Percentiles rank a stretch among this genome's conserved stretches.
Conservation (phyloP, 768 basidiomycete genomes). For the Tricholoma matsutake region DNA sequence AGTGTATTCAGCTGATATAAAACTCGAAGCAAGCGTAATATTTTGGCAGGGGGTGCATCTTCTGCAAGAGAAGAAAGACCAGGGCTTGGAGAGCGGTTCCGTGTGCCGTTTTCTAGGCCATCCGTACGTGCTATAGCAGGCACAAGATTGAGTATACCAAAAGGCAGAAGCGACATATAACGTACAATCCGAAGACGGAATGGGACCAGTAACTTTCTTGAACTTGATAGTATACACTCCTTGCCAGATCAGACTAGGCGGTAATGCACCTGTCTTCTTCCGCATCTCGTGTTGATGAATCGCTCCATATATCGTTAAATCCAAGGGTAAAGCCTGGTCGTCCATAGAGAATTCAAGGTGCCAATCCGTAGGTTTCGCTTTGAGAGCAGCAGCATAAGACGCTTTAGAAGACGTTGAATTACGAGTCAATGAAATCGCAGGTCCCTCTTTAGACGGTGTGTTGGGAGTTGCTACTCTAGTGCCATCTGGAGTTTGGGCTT, state of each 20-base stretch:
- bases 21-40: constrained; percentile 85
- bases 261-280: constrained; percentile 61
- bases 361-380: constrained; percentile 92
- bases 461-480: constrained; percentile 90
- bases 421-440: constrained; percentile 28
- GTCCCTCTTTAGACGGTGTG: constrained; percentile 40
- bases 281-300: constrained; percentile 89
- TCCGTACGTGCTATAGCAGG: constrained; percentile 34
- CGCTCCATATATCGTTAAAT: constrained; percentile 94
- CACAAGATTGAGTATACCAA: neutral
- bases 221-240: constrained; percentile 90
- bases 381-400: constrained; percentile 94
- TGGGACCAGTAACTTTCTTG: constrained; percentile 87
- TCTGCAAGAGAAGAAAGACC: constrained; percentile 78
- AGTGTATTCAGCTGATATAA: constrained; percentile 78
- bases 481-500: constrained; percentile 96
- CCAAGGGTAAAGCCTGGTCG: constrained; percentile 77
- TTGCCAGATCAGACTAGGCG: constrained; percentile 81
- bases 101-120: constrained; percentile 39
- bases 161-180: constrained; percentile 1
- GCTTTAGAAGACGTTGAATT: constrained; percentile 36
- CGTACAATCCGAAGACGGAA: constrained; percentile 60
- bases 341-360: constrained; percentile 96
- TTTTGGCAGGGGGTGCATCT: constrained; percentile 84
- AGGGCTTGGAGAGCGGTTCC: constrained; percentile 62